Conservation (phyloP, 805 yeast genomes). For the Scheffersomyces coipomensis region DNA sequence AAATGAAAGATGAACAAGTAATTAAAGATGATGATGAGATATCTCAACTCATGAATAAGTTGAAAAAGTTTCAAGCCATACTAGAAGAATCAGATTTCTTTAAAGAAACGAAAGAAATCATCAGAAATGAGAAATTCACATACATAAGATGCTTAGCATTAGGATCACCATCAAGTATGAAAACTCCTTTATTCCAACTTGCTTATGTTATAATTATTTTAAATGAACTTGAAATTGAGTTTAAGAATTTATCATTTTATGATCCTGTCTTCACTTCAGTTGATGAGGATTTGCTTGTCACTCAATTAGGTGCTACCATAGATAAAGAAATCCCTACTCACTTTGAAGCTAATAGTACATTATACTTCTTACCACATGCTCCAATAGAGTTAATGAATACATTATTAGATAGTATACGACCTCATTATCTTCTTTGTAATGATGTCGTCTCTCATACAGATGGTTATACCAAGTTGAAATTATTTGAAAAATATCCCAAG, state of each 20-base stretch:
- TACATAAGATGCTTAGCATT: slow-evolving; percentile 66
- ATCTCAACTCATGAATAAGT: too few relatives aligned
- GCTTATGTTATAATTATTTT: slow-evolving; percentile 52
- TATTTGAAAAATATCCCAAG: slow-evolving; percentile 43
- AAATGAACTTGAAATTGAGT: slow-evolving; percentile 13
- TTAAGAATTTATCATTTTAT: slow-evolving; percentile 43
- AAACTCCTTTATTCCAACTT: slow-evolving; percentile 64
- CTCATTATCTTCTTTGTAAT: slow-evolving; percentile 49
- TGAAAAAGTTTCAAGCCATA: slow-evolving; percentile 1
- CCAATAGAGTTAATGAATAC: slow-evolving; percentile 53
- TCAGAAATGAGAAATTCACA: slow-evolving; percentile 5
- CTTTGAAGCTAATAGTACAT: slow-evolving; percentile 13
- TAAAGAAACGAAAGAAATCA: slow-evolving; percentile 13
- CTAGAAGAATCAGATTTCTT: slow-evolving; percentile 23
- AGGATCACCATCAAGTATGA: slow-evolving; percentile 61
- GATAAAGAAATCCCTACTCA: slow-evolving; percentile 12
- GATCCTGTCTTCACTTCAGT: slow-evolving; percentile 60
- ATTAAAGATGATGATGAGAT: too few relatives aligned
- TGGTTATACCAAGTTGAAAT: slow-evolving; percentile 41
- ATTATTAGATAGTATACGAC: slow-evolving; percentile 29
- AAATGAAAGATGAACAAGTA: too few relatives aligned
- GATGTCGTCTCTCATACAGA: slow-evolving; percentile 54
- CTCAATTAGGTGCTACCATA: slow-evolving; percentile 7
- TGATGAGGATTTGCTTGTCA: slow-evolving; percentile 38
- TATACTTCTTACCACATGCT: slow-evolving; percentile 77